Base-by-base conservation (phyloP, 2,329 filamentous ascomycete genomes). In the Orbilia ellipsospora region DNA sequence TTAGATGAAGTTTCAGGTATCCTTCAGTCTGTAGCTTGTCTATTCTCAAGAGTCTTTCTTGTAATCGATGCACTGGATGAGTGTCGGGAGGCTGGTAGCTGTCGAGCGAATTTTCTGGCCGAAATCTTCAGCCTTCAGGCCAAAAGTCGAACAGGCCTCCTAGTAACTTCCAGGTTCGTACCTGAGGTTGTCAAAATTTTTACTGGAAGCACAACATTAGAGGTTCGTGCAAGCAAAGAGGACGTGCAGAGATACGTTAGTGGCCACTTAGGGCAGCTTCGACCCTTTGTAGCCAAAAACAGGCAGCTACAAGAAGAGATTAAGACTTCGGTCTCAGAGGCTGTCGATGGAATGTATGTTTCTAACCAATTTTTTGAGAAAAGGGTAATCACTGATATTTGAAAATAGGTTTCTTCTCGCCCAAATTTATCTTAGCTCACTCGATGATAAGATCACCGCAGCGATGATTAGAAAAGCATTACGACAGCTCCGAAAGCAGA, bases 31-130 rank as follows among this genome's bases (percentile, higher is more conserved):
- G 31, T 45, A 2, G 40, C 36, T 15, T 20, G 8, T 42, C 31
- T 55, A 23, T 55, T 55, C 23, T 26, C 28, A 12, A 67, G 42
- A 40, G 20, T 40, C 13, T 57, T 67, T 50, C 40, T 51, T 15
- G 12, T 36, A 10, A 67, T 67, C 15, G 63, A 67, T 50, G 63
- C 63, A 13, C 31, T 67, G 4, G 63, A 59, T 28, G 63, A 67
- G 16, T 67, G 40, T 13, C 10, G 10, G 4, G 48, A 23, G 16
- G 16, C 4, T 13, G 44, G 44, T n/a, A 12, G 13, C 1, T 36
- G 31, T 36, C 44, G 44, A 15, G 44, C 15, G 16, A 48, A 18
- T 1, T 48, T 48, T n/a, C 18, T 52, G 2, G 4, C 48, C 6
- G 16, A 23, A 23, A 18, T 52, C 2, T 52, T 52, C 16, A 23